Conservation (phyloP, 768 basidiomycete genomes). For the Boletellus emodensis region DNA sequence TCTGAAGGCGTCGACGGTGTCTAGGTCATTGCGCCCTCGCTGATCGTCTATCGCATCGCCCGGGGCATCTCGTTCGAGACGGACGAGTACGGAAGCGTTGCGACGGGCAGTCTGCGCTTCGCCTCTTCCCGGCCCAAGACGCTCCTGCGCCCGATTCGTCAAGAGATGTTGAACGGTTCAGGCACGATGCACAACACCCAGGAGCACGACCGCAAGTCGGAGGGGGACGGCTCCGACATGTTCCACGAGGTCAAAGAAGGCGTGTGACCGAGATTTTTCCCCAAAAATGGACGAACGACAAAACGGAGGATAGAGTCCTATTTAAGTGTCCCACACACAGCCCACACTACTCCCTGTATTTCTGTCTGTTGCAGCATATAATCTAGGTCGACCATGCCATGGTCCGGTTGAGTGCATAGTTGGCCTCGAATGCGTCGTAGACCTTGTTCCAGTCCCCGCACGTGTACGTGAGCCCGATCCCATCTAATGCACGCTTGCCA, state of each 20-base stretch:
- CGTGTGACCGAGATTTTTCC: background rate
- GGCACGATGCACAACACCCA: slow-evolving; percentile 7
- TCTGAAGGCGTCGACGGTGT: background rate
- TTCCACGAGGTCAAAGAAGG: slow-evolving; percentile 11
- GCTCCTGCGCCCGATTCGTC: background rate
- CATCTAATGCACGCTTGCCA: slow-evolving; percentile 15
- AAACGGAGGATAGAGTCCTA: no score
- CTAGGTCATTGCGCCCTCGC: slow-evolving; percentile 11
- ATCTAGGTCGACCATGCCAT: slow-evolving; percentile 7
- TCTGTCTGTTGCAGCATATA: no score
- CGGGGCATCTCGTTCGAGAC: slow-evolving; percentile 20
- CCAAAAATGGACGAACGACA: no score
- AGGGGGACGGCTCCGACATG: slow-evolving; percentile 4
- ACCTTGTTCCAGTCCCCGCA: slow-evolving; percentile 23
- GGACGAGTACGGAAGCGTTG: background rate
- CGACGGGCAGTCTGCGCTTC: slow-evolving; percentile 10
- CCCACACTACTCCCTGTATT: no score
- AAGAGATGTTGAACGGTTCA: slow-evolving; percentile 3
- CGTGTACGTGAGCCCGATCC: slow-evolving; percentile 19
- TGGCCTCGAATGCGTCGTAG: slow-evolving; percentile 20
- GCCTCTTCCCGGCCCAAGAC: background rate
- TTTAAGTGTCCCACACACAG: no score
- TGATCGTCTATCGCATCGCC: slow-evolving; percentile 23
- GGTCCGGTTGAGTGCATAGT: slow-evolving; percentile 19
- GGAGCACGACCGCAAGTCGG: slow-evolving; percentile 1